phyloP scores from a whole-genome alignment of 192 early-diverging fungal species.

The Backusella tarrabulga region DNA sequence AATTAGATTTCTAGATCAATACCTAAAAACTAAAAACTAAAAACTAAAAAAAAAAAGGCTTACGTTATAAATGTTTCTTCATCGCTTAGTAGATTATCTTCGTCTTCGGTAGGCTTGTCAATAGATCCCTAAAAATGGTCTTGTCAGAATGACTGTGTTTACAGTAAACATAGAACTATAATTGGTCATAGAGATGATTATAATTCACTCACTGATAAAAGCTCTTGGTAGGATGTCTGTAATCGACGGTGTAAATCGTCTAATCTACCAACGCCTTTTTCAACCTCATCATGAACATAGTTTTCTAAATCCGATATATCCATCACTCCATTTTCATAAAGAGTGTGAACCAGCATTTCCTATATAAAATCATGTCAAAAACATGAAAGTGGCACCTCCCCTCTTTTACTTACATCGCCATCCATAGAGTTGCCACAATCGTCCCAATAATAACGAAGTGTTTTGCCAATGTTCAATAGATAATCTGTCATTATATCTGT shows the following conservation, averaged over 20 bases:
- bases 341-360: constrained; percentile 77
- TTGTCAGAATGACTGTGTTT: not conserved
- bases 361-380: constrained; percentile 18
- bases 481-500: constrained; percentile 79
- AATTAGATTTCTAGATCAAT: not conserved
- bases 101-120: not conserved
- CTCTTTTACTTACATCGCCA: constrained; percentile 53
- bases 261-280: constrained; percentile 67
- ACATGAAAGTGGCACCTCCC: not conserved
- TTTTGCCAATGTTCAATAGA: constrained; percentile 79
- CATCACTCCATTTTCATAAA: constrained; percentile 79
- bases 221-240: constrained; percentile 65
- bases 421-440: constrained; percentile 69
- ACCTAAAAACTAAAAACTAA: not conserved
- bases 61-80: constrained; percentile 27
- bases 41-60: not conserved
- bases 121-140: not conserved
- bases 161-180: not conserved
- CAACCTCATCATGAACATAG: constrained; percentile 78
- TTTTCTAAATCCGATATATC: constrained; percentile 68
- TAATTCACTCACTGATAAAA: constrained; percentile 38
- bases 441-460: constrained; percentile 74
- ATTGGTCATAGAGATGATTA: not conserved
- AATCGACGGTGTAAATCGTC: constrained; percentile 73
- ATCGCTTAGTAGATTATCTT: constrained; percentile 8